phyloP scores from a whole-genome alignment of 179 eudicot species.

The Beta lomatogona region DNA sequence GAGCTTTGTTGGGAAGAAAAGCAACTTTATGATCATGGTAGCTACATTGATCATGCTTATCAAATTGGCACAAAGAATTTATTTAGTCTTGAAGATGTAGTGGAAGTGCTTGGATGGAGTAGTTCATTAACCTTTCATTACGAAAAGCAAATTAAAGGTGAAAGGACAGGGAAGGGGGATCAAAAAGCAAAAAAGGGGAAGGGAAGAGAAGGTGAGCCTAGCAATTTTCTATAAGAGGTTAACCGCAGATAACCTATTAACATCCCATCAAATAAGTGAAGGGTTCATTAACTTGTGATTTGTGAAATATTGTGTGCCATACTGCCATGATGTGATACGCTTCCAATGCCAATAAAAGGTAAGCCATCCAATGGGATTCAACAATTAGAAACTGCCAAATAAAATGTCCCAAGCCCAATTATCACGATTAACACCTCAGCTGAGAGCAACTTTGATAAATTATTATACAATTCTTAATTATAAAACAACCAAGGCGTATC shows the following conservation, averaged over 20 bases:
- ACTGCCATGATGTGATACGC: background rate
- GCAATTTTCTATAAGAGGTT: constrained; percentile 2
- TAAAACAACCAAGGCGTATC: background rate
- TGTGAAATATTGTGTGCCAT: background rate
- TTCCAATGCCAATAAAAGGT: background rate
- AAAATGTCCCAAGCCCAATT: background rate
- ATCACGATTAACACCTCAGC: background rate
- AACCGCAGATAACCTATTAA: background rate
- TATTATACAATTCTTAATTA: background rate
- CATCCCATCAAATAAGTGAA: constrained; percentile 1
- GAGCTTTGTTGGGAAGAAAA: constrained; percentile 11
- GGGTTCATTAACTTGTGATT: background rate
- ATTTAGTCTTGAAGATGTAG: background rate
- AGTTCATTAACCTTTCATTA: background rate
- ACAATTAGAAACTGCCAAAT: constrained; percentile 3
- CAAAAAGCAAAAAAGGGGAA: background rate
- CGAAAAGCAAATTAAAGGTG: constrained; percentile 8
- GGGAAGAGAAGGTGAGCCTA: constrained; percentile 7
- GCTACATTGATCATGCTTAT: background rate
- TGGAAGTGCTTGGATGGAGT: constrained; percentile 12
- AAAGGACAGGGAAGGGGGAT: background rate
- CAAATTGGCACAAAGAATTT: constrained; percentile 8
- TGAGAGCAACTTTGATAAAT: background rate
- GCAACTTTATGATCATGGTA: constrained; percentile 21
- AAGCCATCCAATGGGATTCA: constrained; percentile 2